phyloP scores from a whole-genome alignment of 2,329 filamentous ascomycete species.

The Ophiocordyceps camponoti-floridani region DNA sequence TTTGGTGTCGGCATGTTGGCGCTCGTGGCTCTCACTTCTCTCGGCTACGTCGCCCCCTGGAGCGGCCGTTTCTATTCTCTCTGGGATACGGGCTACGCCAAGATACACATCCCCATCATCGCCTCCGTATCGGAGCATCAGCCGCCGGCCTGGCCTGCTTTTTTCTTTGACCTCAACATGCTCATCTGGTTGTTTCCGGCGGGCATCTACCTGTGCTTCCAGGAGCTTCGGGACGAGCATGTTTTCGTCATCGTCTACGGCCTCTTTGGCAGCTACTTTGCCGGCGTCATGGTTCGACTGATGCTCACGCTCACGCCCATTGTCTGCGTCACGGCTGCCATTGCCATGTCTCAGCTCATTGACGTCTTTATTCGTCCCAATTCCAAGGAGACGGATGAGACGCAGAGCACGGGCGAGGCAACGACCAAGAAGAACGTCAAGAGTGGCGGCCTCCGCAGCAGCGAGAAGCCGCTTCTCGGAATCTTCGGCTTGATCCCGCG shows the following conservation, averaged over 20 bases:
- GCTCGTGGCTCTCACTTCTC: slow-evolving; percentile 72
- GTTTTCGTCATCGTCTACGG: slow-evolving; percentile 96
- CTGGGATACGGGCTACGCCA: slow-evolving; percentile 96
- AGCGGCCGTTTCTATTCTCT: slow-evolving; percentile 97
- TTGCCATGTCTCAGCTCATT: slow-evolving; percentile 73
- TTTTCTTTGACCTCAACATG: slow-evolving; percentile 98
- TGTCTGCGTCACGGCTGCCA: slow-evolving; percentile 83
- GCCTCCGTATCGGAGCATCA: slow-evolving; percentile 99
- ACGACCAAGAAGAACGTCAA: slow-evolving; percentile 40
- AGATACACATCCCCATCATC: slow-evolving; percentile 98
- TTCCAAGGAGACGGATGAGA: slow-evolving; percentile 36
- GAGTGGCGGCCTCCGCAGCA: slow-evolving; percentile 44
- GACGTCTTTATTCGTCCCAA: slow-evolving; percentile 64
- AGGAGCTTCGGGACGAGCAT: slow-evolving; percentile 82
- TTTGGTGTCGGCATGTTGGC: slow-evolving; percentile 57
- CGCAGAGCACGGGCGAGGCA: slow-evolving; percentile 25
- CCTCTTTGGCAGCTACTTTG: slow-evolving; percentile 94
- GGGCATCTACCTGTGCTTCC: slow-evolving; percentile 96
- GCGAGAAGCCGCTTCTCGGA: slow-evolving; percentile 57
- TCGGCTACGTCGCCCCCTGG: slow-evolving; percentile 92
- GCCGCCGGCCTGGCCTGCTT: slow-evolving; percentile 95
- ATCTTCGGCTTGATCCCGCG: slow-evolving; percentile 74
- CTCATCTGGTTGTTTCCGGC: slow-evolving; percentile 98
- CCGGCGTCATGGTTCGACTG: slow-evolving; percentile 96
- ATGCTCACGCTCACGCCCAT: slow-evolving; percentile 96